Base-by-base conservation (phyloP, 2,329 filamentous ascomycete genomes). In the Fusarium albosuccineum region DNA sequence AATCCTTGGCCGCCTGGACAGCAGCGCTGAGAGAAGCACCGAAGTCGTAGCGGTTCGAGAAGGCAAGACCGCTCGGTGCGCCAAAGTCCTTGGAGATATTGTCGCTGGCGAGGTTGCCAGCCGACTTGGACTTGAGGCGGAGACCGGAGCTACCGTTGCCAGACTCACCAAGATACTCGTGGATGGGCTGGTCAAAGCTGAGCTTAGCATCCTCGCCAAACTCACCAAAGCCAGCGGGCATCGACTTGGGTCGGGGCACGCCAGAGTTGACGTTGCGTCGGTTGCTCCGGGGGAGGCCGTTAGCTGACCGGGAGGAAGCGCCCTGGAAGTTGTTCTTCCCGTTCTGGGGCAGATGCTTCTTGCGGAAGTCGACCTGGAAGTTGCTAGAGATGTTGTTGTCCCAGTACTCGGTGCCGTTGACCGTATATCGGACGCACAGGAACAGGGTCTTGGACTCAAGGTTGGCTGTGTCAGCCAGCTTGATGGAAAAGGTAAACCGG, bases 21-120 rank as follows among this genome's bases (percentile, higher is more conserved):
- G 93, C 94, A 52, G 94, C 93, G 54, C 87, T 90, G 30, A 98
- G 85, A 1, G 96, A 98, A n/a, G 93, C 93, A 64, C 92, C 91
- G 78, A 99, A 98, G 81, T 98, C 95, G 77, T 99, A 99, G 55
- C 96, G 91, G 78, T 94, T 94, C 46, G 93, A 92, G 77, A 98
- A 97, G 16, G 91, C 92, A 72, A 92, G 89, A 27, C 89, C 88
- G 67, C 86, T 89, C 1, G 87, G 86, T 2, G 86, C 80, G 0
- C 85, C 77, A 26, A 88, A 75, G 34, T 82, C 77, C 73, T 83
- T 79, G 71, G 86, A 74, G 17, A 89, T 75, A 70, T 86, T 88
- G 67, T 92, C 89, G 55, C 86, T 88, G 26, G 91, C 86, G 56
- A 92, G 78, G 70, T 86, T 89, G 45, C 84, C 71, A 44, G 84